Evolutionary conservation across 1,284 basidiomycete species (phyloP).

Genomic region (Entoloma clypeatum): DNA sequence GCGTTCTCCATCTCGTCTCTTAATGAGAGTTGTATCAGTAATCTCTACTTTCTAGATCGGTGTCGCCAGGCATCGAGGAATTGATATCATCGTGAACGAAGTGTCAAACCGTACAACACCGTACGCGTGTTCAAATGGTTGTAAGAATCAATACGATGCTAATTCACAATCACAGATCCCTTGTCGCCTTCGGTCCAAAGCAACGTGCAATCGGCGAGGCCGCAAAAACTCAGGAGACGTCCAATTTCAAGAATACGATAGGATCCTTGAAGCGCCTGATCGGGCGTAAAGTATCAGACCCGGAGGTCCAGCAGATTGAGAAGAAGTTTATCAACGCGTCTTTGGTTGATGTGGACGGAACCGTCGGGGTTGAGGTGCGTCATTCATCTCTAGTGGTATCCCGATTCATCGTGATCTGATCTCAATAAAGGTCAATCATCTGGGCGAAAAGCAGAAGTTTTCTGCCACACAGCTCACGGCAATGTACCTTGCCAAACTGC

Average conservation of each 20-base stretch:
- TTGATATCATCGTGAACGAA: constrained; percentile 95
- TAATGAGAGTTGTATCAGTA: constrained; percentile 16
- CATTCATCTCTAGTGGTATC: background rate
- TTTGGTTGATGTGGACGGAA: constrained; percentile 78
- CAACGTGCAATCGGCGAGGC: constrained; percentile 88
- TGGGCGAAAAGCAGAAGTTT: constrained; percentile 75
- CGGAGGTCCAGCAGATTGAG: constrained; percentile 78
- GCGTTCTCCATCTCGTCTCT: constrained; percentile 18
- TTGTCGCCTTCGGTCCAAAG: constrained; percentile 88
- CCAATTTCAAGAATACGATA: constrained; percentile 94
- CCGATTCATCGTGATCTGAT: background rate
- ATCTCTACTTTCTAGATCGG: constrained; percentile 80
- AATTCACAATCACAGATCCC: constrained; percentile 53
- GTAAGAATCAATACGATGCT: background rate
- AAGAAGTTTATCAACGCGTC: constrained; percentile 86
- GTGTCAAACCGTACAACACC: constrained; percentile 93
- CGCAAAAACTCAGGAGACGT: constrained; percentile 96
- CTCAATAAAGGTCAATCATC: constrained; percentile 71
- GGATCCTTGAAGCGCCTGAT: constrained; percentile 87
- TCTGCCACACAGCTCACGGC: constrained; percentile 85
- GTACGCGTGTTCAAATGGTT: constrained; percentile 42
- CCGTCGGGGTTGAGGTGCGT: constrained; percentile 79
- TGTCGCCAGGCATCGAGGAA: constrained; percentile 88
- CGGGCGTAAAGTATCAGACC: constrained; percentile 72
- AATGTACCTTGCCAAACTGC: constrained; percentile 84